Percentiles rank a stretch among this genome's conserved stretches.
These are phyloP conservation scores for Coemansia sp. DNA, from an alignment of 192 early-diverging fungal genomes.

Conservation along the genomic window DNA sequence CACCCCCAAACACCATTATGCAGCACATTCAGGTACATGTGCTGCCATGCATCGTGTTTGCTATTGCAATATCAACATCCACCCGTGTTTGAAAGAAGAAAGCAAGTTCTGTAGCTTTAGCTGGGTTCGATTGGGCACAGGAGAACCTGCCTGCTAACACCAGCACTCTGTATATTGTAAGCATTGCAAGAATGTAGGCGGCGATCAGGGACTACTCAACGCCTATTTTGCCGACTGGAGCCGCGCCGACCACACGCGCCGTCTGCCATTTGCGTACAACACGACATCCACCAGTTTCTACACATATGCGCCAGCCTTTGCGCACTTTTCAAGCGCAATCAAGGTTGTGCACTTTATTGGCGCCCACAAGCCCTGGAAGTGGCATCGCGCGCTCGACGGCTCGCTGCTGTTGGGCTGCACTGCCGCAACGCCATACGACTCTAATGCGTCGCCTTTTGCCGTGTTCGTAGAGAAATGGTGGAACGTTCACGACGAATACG, in stretches of 20 bases:
- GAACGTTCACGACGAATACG: conserved; percentile 57
- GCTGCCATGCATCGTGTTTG: too few species aligned
- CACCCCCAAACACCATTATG: conserved; percentile 1
- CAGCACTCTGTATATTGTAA: too few species aligned
- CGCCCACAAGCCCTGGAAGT: conserved; percentile 76
- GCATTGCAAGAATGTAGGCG: conserved; percentile 60
- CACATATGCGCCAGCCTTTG: conserved; percentile 75
- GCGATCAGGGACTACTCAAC: conserved; percentile 92
- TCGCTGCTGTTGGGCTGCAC: conserved; percentile 20
- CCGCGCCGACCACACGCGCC: conserved; percentile 52
- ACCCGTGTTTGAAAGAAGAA: too few species aligned
- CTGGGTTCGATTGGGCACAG: too few species aligned
- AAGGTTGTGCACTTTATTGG: conserved; percentile 89
- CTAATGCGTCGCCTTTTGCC: conserved; percentile 22
- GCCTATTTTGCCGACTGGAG: conserved; percentile 77
- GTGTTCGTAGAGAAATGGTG: conserved; percentile 67
- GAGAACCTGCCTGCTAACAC: too few species aligned
- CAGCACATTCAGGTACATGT: too few species aligned
- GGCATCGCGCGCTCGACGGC: conserved; percentile 16
- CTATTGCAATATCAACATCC: too few species aligned
- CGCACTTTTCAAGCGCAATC: conserved; percentile 60
- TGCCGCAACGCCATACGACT: background rate
- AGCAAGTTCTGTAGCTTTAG: too few species aligned
- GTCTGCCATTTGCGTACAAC: conserved; percentile 87
- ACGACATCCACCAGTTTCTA: conserved; percentile 27